Evolutionary conservation across 192 early-diverging fungal genomes (phyloP), one percentile per base, ranked within the genome.

Genomic region (Linderina pennispora): DNA sequence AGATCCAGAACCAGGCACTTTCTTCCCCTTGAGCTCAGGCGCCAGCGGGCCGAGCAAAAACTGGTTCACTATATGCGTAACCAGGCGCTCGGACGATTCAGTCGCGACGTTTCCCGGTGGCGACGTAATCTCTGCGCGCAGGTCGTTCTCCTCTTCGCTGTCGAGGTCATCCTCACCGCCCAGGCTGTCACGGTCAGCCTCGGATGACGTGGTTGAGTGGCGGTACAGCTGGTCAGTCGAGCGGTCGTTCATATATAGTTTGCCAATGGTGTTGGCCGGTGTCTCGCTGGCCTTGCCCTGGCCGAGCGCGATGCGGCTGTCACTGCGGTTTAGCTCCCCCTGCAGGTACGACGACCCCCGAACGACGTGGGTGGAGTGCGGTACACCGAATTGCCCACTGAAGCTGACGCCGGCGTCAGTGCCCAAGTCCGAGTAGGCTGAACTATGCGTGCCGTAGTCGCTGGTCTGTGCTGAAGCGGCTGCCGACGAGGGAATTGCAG

Each of bases 1-100:
- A 96, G 74, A 73, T 98, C 95, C 26, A 98, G 79, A 14, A 98
- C 95, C 22, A 98, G 77, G 53, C 91, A 94, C 58, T 97, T n/a
- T 98, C 59, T 80, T 81, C 5, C 86, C 84, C 28, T 43, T 42
- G 45, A 90, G 82, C 44, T 79, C 74, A 8, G 77, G 65, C 21
- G 74, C 76, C 33, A 92, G 74, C 32, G 89, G 84, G 20, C 77
- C 79, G 41, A 93, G 76, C 18, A 92, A 59, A 18, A 50, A 54
- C 50, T 65, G 66, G 57, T 50, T 37, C 0, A 32, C 43, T 1
- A 65, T 46, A 14, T 64, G 57, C 11, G 55, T 66, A 24, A 62
- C 74, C n/a, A 74, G 62, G 15, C 67, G 55, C 59, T 65, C 67
- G 4, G 67, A 62, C 16, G 67, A 71, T 43, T 34, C 51, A 17